Evolutionary conservation across 208 protist genomes (phyloP).

Genomic region (Acanthamoeba lenticulata): DNA sequence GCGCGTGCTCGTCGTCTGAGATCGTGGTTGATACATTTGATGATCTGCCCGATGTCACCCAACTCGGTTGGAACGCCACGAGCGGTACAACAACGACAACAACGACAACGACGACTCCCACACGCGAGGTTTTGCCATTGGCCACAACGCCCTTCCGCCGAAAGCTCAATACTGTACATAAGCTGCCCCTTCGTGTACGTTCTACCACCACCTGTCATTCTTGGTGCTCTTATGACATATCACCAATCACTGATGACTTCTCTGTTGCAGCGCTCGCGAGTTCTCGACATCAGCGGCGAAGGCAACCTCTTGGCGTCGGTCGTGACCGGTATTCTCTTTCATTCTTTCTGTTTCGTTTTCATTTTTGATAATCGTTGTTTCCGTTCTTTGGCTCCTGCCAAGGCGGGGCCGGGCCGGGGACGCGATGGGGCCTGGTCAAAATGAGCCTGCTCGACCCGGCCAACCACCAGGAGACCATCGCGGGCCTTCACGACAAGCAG

Average conservation of each 20-base stretch:
- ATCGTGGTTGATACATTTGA: neutral
- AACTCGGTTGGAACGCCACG: no score
- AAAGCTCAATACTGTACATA: conserved; percentile 10
- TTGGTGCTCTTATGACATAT: neutral
- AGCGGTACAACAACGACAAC: no score
- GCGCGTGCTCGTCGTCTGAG: neutral
- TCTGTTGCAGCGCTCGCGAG: neutral
- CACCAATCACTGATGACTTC: neutral
- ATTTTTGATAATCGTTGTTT: no score
- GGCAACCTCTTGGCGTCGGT: neutral
- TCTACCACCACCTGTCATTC: neutral
- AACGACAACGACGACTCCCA: no score
- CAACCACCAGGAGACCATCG: neutral
- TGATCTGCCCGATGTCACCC: no score
- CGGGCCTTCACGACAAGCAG: neutral
- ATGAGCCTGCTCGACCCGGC: neutral
- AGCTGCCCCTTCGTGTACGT: neutral
- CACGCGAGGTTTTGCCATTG: neutral
- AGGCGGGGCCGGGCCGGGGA: neutral
- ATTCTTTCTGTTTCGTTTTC: neutral
- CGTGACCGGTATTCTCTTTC: neutral
- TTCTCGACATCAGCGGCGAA: neutral
- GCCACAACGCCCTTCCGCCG: neutral
- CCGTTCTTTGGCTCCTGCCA: neutral
- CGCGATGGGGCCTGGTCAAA: neutral